Evolutionary conservation across 805 yeast genomes (phyloP).

Genomic region (Candida ortonii): DNA sequence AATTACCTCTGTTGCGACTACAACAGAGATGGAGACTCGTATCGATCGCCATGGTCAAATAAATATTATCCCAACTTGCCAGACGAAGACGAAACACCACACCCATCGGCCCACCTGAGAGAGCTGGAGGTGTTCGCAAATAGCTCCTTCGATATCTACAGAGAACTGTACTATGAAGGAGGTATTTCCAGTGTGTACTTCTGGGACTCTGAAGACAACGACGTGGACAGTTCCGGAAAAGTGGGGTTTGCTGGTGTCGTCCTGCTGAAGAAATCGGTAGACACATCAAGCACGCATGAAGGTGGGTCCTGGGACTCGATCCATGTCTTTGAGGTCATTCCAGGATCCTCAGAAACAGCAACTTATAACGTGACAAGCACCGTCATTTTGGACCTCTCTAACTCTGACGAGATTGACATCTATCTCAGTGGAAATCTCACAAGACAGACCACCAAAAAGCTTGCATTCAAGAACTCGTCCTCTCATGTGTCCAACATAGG

Average conservation of each 20-base stretch:
- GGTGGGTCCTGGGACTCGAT: conserved; percentile 85
- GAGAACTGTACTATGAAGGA: conserved; percentile 94
- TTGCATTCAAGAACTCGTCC: conserved; percentile 46
- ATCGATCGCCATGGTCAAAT: conserved; percentile 89
- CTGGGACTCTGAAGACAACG: conserved; percentile 79
- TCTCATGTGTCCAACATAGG: conserved; percentile 89
- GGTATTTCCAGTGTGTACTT: conserved; percentile 86
- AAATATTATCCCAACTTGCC: conserved; percentile 53
- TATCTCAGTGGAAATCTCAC: conserved; percentile 80
- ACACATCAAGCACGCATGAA: conserved; percentile 39
- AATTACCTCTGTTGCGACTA: conserved; percentile 85
- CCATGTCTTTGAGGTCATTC: conserved; percentile 79
- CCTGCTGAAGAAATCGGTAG: conserved; percentile 64
- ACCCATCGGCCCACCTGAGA: conserved; percentile 65
- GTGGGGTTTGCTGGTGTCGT: conserved; percentile 88
- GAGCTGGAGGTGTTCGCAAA: conserved; percentile 78
- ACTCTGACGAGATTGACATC: conserved; percentile 31
- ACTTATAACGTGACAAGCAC: conserved; percentile 81
- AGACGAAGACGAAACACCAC: conserved; percentile 66
- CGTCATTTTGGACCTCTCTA: conserved; percentile 69
- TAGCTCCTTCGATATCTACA: conserved; percentile 86
- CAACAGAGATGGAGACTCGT: conserved; percentile 91
- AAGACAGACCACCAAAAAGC: conserved; percentile 67
- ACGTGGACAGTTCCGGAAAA: conserved; percentile 42
- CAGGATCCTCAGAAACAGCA: conserved; percentile 39